A percentile compares a stretch with the other conserved stretches of the same genome.
Conservation (phyloP, 129 eudicot species). For the Lactuca sativa region DNA sequence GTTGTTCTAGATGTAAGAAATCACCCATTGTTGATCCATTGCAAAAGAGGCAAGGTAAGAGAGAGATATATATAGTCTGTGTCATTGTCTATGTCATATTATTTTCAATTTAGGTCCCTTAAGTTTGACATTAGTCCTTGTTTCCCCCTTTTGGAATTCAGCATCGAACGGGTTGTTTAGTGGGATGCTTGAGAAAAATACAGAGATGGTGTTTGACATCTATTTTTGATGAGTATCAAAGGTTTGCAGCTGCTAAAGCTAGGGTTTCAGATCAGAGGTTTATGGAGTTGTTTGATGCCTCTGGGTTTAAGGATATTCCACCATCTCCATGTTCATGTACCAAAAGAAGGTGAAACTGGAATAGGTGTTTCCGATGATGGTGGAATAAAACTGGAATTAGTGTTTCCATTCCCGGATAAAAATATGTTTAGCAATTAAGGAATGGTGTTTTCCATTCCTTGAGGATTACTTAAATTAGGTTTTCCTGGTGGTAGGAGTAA, state of each 20-base stretch:
- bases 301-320: constrained; percentile 58
- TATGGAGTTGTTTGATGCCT: constrained; percentile 74
- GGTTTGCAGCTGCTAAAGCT: constrained; percentile 93
- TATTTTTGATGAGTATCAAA: constrained; percentile 86
- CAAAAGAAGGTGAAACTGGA: constrained; percentile 37
- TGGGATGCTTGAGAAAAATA: constrained; percentile 81
- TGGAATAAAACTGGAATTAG: constrained; percentile 33
- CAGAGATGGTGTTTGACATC: constrained; percentile 88
- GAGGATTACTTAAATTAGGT: constrained; percentile 26
- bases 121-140: constrained; percentile 7
- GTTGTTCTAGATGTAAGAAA: constrained; percentile 81
- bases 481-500: constrained; percentile 28
- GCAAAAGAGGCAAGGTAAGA: constrained; percentile 94
- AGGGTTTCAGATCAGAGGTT: constrained; percentile 88
- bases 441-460: constrained; percentile 31
- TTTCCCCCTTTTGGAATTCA: constrained; percentile 33
- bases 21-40: constrained; percentile 84
- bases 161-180: constrained; percentile 93
- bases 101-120: background rate
- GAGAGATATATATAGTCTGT: background rate
- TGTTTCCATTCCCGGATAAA: constrained; percentile 18
- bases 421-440: constrained; percentile 36
- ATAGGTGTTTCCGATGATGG: constrained; percentile 10
- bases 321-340: constrained; percentile 54
- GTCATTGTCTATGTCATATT: background rate